Evolutionary conservation across 2,329 filamentous ascomycete species (phyloP).

Genomic region (Aspergillus fijiensis): DNA sequence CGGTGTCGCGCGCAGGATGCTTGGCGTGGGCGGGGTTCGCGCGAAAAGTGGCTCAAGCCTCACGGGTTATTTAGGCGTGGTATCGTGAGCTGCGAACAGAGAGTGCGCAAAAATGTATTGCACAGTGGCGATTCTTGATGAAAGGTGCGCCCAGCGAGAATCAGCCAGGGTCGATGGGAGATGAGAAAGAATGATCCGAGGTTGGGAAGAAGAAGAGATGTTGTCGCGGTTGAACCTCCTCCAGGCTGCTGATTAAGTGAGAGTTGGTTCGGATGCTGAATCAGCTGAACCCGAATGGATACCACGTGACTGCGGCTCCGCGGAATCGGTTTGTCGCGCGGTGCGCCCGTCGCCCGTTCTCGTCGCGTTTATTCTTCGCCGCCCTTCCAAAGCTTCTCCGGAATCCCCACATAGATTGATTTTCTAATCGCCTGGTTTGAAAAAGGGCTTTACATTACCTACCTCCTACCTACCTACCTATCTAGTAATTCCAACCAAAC

Average conservation of each 20-base stretch:
- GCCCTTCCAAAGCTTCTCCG: conserved; percentile 21
- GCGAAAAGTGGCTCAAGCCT: conserved; percentile 16
- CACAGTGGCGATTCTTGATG: background rate
- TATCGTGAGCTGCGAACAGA: background rate
- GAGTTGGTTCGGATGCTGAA: conserved; percentile 8
- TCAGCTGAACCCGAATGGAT: background rate
- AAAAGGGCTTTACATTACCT: background rate
- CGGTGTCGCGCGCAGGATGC: conserved; percentile 27
- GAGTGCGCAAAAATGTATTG: background rate
- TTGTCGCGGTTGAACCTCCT: conserved; percentile 3
- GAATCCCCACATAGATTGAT: conserved; percentile 22
- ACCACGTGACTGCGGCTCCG: conserved; percentile 24
- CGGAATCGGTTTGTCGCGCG: conserved; percentile 23
- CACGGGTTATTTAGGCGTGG: background rate
- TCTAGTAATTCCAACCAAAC: background rate
- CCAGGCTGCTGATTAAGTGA: background rate
- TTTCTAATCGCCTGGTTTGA: background rate
- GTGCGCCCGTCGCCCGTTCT: conserved; percentile 9
- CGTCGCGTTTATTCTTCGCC: conserved; percentile 23
- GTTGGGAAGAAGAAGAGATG: conserved; percentile 11
- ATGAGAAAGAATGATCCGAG: conserved; percentile 7
- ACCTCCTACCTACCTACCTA: conserved; percentile 1
- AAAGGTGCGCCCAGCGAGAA: conserved; percentile 1
- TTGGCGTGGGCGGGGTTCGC: conserved; percentile 33
- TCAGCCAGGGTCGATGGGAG: background rate